Base-by-base conservation (phyloP, 257 asterid species). In the Scutellaria barbata region DNA sequence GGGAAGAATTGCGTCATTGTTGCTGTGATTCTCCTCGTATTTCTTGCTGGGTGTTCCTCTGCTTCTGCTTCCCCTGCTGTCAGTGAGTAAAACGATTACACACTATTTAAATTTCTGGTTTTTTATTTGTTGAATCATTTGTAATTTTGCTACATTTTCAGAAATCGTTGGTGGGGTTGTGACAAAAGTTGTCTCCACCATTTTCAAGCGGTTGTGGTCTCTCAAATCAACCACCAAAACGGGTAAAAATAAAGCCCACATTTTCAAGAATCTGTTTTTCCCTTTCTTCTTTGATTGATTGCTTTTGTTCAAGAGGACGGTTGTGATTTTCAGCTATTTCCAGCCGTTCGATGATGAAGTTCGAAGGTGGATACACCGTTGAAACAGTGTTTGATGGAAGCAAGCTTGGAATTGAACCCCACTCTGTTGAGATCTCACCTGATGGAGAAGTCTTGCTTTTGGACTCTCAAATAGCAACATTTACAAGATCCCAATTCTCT, bases 361-460 rank as follows among this genome's bases (percentile, higher is more conserved):
- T 95, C 51, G 99, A 92, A 82, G 77, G 94, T 68, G 99, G 99
- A 55, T 95, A 95, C 74, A 77, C 69, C 20, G 98, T 95, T 39
- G 99, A 92, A 84, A 95, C 99, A 7, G 97, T 95, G 72, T 95
- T 95, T 68, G 99, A 95, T 77, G 99, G 99, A 53, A 95, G 94
- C 71, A 95, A 95, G 81, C 84, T 79, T 50, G 99, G 98, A 25
- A 89, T 95, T 75, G 98, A 88, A 37, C 98, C 99, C 2, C 57
- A 85, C 76, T 75, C 95, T 1, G 91, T 88, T 22, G 89, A 84
- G 71, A 88, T 87, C 74, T 89, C 96, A 16, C 81, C 88, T 5
- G 79, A 79, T 48, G 98, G 96, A 42, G 96, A 94, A 64, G 55
- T 94, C 74, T 77, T 94, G 35, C 74, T 94, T 63, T 72, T 91